A percentile compares a stretch with the other conserved stretches of the same genome.
Conservation (phyloP, 345 rosid species). For the Salix purpurea region DNA sequence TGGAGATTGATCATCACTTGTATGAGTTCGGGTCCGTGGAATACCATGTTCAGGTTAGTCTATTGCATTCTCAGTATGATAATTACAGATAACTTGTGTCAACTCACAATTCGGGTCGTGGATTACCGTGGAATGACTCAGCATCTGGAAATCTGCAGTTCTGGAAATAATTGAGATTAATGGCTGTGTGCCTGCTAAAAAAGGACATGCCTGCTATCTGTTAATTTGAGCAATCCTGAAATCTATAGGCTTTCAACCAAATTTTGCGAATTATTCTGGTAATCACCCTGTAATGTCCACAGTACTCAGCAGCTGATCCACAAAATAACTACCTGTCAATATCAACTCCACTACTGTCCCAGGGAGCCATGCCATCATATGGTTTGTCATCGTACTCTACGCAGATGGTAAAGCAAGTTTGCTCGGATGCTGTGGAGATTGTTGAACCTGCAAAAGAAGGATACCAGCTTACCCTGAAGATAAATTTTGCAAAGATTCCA, state of each 20-base stretch:
- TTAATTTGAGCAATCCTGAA: background rate
- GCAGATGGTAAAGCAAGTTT: conserved; percentile 44
- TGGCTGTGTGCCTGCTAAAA: background rate
- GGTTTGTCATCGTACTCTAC: conserved; percentile 43
- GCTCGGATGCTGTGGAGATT: conserved; percentile 54
- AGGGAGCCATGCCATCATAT: conserved; percentile 30
- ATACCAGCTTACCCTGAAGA: conserved; percentile 71
- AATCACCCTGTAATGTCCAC: conserved; percentile 6
- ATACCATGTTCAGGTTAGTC: conserved; percentile 68
- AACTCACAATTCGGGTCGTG: background rate
- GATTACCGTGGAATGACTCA: background rate
- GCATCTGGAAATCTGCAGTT: background rate
- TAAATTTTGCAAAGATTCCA: conserved; percentile 56
- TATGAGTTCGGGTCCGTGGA: conserved; percentile 72
- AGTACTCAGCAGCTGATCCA: conserved; percentile 66
- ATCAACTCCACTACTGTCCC: conserved; percentile 57
- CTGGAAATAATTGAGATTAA: background rate
- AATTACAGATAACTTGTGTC: background rate
- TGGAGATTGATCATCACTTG: conserved; percentile 67
- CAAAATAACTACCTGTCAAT: conserved; percentile 45
- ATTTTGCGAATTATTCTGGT: background rate
- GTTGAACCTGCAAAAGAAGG: conserved; percentile 74
- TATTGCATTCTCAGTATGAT: background rate
- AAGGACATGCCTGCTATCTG: background rate
- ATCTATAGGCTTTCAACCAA: background rate